Evolutionary conservation across 2,329 filamentous ascomycete species (phyloP), one percentile per base, ranked within the genome.

Genomic region (Aspergillus sp.): DNA sequence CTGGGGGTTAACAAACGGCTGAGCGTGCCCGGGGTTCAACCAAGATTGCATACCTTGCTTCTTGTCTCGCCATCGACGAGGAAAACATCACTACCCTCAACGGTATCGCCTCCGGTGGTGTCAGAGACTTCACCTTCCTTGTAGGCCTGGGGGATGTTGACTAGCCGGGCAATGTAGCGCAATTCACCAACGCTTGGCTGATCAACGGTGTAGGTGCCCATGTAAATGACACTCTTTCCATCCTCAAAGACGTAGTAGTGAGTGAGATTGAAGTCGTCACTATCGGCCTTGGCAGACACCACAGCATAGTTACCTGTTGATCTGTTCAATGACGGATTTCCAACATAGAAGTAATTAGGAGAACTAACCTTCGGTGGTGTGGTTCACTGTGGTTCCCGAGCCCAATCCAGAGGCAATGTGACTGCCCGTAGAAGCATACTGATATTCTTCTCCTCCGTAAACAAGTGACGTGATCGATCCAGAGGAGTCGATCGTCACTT

Each of bases 211-310:
- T 57, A 52, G 4, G 55, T 57, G 39, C 49, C 55, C 55, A 57
- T 57, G 26, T 52, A 57, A 20, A 57, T 57, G 14, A 49, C 55
- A 26, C 55, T 52, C 24, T 31, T 49, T 4, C 32, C 49, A 29
- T 57, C 36, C 32, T 57, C 46, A 24, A 57, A 57, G 16, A 57
- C 31, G 9, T 57, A 57, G n/a, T 57, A 52, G 18, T 57, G 55
- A 1, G 55, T 57, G 6, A 57, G 36, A 11, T 57, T 26, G 11
- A 57, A 57, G 4, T 52, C 36, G 11, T 52, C 55, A 29, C 7
- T 18, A 3, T 52, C 36, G 22, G 39, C 20, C 6, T 49, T 57
- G 24, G 55, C 55, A 3, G 55, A 46, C 22, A 6, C 36, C 36
- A 42, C 36, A 14, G 36, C 14, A 42, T 42, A 42, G 16, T n/a